Percentiles rank a stretch among this genome's conserved stretches.
Evolutionary conservation across 2,329 filamentous ascomycete species (phyloP).

Genomic region (Fusarium bulbicola): DNA sequence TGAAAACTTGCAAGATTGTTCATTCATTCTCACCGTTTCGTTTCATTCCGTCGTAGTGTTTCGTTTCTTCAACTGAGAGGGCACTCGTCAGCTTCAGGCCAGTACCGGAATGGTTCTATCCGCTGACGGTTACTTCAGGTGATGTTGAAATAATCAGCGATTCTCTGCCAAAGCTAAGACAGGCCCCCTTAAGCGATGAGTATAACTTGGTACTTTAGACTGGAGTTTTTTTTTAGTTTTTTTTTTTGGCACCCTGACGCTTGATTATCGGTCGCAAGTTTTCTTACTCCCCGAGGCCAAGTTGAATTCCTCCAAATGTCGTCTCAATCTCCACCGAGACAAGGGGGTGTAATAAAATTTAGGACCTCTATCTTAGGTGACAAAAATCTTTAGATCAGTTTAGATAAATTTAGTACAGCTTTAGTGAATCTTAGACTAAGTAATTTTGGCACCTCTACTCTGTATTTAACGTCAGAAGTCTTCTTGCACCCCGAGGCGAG

Average conservation of each 20-base stretch:
- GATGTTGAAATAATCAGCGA: background rate
- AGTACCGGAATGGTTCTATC: background rate
- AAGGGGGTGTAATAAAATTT: too few relatives aligned
- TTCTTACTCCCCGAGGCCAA: background rate
- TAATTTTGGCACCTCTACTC: too few relatives aligned
- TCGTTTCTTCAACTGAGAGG: slow-evolving; percentile 16
- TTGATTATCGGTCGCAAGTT: too few relatives aligned
- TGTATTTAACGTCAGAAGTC: too few relatives aligned
- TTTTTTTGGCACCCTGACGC: background rate
- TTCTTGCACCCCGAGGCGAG: too few relatives aligned
- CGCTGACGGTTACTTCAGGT: slow-evolving; percentile 20
- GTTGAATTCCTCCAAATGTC: background rate
- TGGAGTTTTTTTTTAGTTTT: background rate
- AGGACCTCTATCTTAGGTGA: too few relatives aligned
- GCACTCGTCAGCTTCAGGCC: slow-evolving; percentile 33
- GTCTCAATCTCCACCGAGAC: slow-evolving; percentile 8
- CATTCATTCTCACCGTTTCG: slow-evolving; percentile 28
- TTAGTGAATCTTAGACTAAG: too few relatives aligned
- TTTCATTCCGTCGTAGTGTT: slow-evolving; percentile 22
- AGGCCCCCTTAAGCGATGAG: background rate
- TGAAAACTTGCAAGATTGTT: background rate
- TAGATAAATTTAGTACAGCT: too few relatives aligned
- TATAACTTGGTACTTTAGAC: background rate
- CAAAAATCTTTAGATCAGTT: too few relatives aligned
- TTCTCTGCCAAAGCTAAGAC: background rate